Evolutionary conservation across 148 eudicot species (phyloP).

Genomic region (Vaccinium vitisidaea): DNA sequence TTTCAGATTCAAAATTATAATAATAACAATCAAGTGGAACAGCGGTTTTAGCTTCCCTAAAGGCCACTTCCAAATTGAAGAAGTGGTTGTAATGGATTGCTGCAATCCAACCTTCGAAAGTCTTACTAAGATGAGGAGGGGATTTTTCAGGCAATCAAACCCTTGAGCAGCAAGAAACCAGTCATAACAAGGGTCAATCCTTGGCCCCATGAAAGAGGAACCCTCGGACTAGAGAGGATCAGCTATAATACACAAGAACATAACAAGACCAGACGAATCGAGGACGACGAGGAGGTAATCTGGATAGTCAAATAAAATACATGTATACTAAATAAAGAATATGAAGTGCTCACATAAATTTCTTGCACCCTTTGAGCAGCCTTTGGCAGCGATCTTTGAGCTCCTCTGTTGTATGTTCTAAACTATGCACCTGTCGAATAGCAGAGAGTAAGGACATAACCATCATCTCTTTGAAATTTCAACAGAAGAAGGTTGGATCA

Average conservation of each 20-base stretch:
- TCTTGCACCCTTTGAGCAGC: slow-evolving; percentile 74
- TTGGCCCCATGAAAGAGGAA: not conserved
- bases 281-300: not conserved
- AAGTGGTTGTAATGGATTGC: not conserved
- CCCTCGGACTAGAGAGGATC: not conserved
- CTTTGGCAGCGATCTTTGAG: slow-evolving; percentile 81
- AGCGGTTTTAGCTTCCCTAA: not conserved
- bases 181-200: not conserved
- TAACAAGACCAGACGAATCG: not conserved
- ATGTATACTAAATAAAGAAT: slow-evolving; percentile 5
- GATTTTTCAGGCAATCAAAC: not conserved
- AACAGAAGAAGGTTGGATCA: slow-evolving; percentile 13
- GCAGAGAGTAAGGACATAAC: not conserved
- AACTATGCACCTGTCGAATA: slow-evolving; percentile 35
- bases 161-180: slow-evolving; percentile 6
- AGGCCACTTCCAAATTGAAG: not conserved
- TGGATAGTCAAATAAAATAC: not conserved
- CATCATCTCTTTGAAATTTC: not conserved
- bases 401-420: slow-evolving; percentile 75
- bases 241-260: not conserved
- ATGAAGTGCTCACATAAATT: slow-evolving; percentile 53
- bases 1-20: not conserved
- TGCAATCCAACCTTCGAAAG: not conserved
- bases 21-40: not conserved
- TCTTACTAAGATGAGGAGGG: not conserved